These are phyloP conservation scores for Silene vulgaris DNA, from an alignment of 179 eudicot species.

Conservation along the genomic window DNA sequence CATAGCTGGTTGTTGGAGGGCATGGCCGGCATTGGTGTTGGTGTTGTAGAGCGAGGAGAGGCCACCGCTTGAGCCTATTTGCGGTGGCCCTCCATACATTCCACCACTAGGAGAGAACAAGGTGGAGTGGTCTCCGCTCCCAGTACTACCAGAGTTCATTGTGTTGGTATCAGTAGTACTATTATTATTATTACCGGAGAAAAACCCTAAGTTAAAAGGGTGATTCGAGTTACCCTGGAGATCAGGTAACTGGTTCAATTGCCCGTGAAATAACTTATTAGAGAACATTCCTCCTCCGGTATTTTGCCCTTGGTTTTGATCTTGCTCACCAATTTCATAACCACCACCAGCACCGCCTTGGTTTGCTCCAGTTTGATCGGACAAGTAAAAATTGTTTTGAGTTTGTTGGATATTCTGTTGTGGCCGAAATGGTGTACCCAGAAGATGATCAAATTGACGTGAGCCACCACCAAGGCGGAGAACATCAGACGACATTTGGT, in stretches of 20 bases:
- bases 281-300: conserved; percentile 32
- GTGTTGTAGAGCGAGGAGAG: conserved; percentile 25
- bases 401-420: conserved; percentile 16
- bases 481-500: conserved; percentile 33
- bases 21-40: conserved; percentile 4
- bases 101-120: conserved; percentile 21
- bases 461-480: conserved; percentile 39
- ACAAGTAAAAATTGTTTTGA: conserved; percentile 23
- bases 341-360: conserved; percentile 22
- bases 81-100: conserved; percentile 28
- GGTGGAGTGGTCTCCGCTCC: conserved; percentile 21
- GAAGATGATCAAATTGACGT: conserved; percentile 30
- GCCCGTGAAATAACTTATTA: conserved; percentile 32
- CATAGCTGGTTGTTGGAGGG: conserved; percentile 31
- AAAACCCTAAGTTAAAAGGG: conserved; percentile 45
- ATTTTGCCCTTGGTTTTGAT: conserved; percentile 18
- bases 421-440: conserved; percentile 24
- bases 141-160: conserved; percentile 18
- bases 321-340: conserved; percentile 6
- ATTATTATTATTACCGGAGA: conserved; percentile 23
- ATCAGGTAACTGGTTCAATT: conserved; percentile 37
- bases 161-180: conserved; percentile 16
- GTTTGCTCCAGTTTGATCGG: conserved; percentile 24
- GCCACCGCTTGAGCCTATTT: conserved; percentile 22
- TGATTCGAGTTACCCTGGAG: conserved; percentile 27